phyloP scores from a whole-genome alignment of 306 rosid genomes.

The Cucurbita moschata region DNA sequence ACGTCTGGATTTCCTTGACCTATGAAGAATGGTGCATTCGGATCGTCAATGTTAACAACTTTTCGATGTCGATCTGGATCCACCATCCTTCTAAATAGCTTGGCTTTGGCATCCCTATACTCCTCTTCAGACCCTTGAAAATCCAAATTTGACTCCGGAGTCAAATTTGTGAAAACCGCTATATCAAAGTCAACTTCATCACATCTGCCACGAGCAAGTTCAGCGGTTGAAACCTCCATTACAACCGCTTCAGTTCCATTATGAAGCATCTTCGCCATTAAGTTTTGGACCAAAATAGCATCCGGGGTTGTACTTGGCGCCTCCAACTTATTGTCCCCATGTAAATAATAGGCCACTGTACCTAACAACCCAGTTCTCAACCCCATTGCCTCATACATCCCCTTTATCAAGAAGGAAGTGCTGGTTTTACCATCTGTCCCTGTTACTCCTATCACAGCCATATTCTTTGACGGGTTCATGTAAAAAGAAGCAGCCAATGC shows the following conservation, averaged over 20 bases:
- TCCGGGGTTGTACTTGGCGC: conserved; percentile 30
- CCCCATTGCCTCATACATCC: conserved; percentile 88
- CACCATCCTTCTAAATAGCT: conserved; percentile 67
- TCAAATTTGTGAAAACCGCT: conserved; percentile 73
- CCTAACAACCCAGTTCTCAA: conserved; percentile 73
- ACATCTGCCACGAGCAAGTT: conserved; percentile 43
- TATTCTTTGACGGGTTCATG: conserved; percentile 62
- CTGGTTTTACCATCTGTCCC: conserved; percentile 85
- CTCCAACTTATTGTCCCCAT: conserved; percentile 79
- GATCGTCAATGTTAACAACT: conserved; percentile 80
- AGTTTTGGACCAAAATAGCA: conserved; percentile 66
- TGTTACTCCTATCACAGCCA: conserved; percentile 69
- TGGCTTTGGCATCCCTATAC: conserved; percentile 45
- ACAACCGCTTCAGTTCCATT: conserved; percentile 86
- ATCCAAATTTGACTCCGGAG: conserved; percentile 27
- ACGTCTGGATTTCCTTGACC: conserved; percentile 62
- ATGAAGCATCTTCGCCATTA: conserved; percentile 92
- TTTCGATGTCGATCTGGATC: conserved; percentile 81
- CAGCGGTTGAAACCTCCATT: conserved; percentile 55
- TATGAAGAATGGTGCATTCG: conserved; percentile 49
- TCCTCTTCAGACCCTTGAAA: conserved; percentile 41
- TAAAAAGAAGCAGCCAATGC: conserved; percentile 73
- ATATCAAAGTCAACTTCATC: conserved; percentile 85
- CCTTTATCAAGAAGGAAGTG: conserved; percentile 57
- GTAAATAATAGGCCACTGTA: conserved; percentile 61